Conservation (phyloP, 805 yeast species). For the Maudiozyma serrabonitensis region DNA sequence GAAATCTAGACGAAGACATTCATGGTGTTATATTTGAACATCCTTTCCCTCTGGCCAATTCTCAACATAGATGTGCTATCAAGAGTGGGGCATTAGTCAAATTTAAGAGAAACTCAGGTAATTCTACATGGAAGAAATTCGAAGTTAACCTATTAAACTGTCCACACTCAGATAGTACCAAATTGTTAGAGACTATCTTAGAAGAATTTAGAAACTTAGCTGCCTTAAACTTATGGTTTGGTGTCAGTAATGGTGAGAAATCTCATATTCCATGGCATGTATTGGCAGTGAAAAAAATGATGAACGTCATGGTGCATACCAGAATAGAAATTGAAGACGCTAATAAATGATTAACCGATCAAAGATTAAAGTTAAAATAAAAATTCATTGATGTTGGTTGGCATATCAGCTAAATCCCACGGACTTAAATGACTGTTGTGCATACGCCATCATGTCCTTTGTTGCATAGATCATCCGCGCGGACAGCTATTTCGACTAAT, state of each 20-base stretch:
- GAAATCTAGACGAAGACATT: slow-evolving; percentile 42
- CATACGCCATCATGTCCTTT: too few relatives aligned
- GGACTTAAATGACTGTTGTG: too few relatives aligned
- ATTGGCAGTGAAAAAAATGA: slow-evolving; percentile 51
- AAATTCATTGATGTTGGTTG: too few relatives aligned
- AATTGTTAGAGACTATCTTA: slow-evolving; percentile 45
- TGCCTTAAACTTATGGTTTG: slow-evolving; percentile 31
- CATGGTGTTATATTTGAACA: slow-evolving; percentile 50
- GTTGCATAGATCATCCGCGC: too few relatives aligned
- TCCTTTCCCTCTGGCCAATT: slow-evolving; percentile 58
- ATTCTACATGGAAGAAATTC: slow-evolving; percentile 31
- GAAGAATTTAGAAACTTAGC: slow-evolving; percentile 54
- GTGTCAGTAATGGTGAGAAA: slow-evolving; percentile 26
- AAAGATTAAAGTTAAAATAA: too few relatives aligned
- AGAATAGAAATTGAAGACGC: slow-evolving; percentile 31
- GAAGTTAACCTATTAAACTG: slow-evolving; percentile 68
- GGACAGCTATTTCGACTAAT: too few relatives aligned
- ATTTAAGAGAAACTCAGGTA: slow-evolving; percentile 14
- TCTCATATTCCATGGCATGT: slow-evolving; percentile 66
- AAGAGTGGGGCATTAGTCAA: slow-evolving; percentile 60
- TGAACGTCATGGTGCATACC: slow-evolving; percentile 51
- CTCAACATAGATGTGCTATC: slow-evolving; percentile 60
- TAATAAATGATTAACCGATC: background rate
- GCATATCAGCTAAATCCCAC: too few relatives aligned
- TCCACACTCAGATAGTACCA: slow-evolving; percentile 53